Evolutionary conservation across 176 grass and related monocot species (phyloP).

Genomic region (Cocos nucifera): DNA sequence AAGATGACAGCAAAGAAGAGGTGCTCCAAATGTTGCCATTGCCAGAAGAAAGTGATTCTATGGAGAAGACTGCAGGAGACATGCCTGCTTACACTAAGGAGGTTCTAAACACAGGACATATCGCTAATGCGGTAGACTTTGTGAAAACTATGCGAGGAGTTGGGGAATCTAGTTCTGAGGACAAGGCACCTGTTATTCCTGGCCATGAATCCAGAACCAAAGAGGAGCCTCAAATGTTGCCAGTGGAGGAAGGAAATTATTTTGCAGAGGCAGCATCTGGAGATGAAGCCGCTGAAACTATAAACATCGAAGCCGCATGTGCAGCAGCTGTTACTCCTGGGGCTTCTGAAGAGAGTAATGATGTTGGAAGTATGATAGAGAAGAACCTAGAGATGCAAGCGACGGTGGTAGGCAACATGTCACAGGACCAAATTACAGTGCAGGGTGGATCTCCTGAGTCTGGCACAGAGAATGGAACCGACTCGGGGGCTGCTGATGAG

Average conservation of each 20-base stretch:
- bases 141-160: no score
- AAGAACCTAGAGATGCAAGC: conserved; percentile 6
- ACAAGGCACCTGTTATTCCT: neutral
- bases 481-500: neutral
- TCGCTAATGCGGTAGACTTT: neutral
- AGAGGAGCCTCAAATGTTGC: neutral
- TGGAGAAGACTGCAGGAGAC: neutral
- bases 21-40: neutral
- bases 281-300: no score
- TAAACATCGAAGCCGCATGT: no score
- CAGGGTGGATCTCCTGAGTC: neutral
- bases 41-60: neutral
- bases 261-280: neutral
- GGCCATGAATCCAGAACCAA: neutral
- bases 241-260: neutral
- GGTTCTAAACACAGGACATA: neutral
- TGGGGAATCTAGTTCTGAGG: neutral
- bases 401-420: neutral
- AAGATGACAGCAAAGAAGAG: neutral
- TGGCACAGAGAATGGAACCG: neutral
- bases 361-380: conserved; percentile 2
- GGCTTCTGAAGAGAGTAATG: neutral
- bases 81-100: neutral
- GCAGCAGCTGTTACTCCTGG: conserved; percentile 1
- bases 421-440: no score